Conservation (phyloP, 2,329 filamentous ascomycete species). For the Corinectria fuckeliana region DNA sequence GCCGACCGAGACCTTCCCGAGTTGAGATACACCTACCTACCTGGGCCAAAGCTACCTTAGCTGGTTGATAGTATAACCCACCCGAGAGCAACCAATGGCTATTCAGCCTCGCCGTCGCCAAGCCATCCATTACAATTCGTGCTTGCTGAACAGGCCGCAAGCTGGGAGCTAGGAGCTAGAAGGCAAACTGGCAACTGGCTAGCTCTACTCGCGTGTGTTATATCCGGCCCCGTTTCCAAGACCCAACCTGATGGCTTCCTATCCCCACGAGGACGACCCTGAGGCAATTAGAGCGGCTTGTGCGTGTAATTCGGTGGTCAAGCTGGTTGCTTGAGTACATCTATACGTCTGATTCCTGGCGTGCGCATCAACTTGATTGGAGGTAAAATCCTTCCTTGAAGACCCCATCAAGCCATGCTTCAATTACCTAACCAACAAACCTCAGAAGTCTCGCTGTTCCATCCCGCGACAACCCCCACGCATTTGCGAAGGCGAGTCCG, state of each 20-base stretch:
- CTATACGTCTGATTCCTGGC: neutral
- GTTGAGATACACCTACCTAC: neutral
- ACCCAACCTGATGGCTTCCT: neutral
- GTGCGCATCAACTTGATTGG: neutral
- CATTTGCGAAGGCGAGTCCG: neutral
- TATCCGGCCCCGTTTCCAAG: neutral
- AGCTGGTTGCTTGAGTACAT: neutral
- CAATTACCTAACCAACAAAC: neutral
- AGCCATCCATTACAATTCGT: neutral
- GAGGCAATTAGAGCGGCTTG: neutral
- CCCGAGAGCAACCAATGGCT: neutral
- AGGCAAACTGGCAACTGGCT: neutral
- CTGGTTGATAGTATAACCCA: too few species aligned
- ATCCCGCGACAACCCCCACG: neutral
- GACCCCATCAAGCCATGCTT: neutral
- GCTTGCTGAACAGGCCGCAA: neutral
- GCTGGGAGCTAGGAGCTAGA: constrained; percentile 2
- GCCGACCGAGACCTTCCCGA: neutral
- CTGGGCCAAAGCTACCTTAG: too few species aligned
- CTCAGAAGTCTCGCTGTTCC: neutral
- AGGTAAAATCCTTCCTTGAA: neutral
- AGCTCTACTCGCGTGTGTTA: constrained; percentile 12
- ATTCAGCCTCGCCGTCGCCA: neutral
- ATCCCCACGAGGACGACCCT: neutral
- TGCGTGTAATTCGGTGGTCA: too few species aligned